Evolutionary conservation across 164 flowering plant genomes (phyloP).

Genomic region (Paratinospora sagittata): DNA sequence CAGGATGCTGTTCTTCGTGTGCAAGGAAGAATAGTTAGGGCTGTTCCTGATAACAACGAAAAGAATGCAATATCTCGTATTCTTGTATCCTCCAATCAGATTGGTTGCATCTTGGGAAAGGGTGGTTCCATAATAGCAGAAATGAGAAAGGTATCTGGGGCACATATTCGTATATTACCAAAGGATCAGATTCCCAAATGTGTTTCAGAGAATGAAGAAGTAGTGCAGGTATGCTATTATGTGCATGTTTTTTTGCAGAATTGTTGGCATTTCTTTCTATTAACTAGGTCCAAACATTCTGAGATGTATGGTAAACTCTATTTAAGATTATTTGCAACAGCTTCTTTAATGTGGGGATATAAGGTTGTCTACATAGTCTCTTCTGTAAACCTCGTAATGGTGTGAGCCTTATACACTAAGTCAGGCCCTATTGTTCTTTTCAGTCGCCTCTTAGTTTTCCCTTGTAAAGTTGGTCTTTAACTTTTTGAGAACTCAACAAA

Average conservation of each 20-base stretch:
- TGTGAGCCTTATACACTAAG: neutral
- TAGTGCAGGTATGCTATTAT: constrained; percentile 60
- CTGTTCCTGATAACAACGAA: constrained; percentile 57
- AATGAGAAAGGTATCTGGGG: constrained; percentile 80
- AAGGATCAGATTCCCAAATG: constrained; percentile 74
- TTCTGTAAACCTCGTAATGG: no score
- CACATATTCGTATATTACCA: constrained; percentile 75
- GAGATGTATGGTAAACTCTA: neutral
- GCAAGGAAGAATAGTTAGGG: constrained; percentile 59
- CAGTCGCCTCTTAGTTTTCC: no score
- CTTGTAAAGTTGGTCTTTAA: no score
- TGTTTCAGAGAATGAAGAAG: constrained; percentile 80
- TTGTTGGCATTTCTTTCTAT: neutral
- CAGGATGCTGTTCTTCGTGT: constrained; percentile 94
- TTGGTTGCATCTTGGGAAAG: constrained; percentile 88
- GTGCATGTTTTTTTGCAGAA: neutral
- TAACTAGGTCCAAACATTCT: neutral
- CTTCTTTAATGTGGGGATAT: no score
- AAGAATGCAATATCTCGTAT: constrained; percentile 45
- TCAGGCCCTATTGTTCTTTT: neutral
- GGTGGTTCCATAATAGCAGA: constrained; percentile 85
- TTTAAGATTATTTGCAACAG: no score
- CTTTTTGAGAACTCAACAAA: no score
- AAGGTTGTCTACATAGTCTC: no score
- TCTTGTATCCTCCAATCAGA: constrained; percentile 73